Evolutionary conservation across 2,329 filamentous ascomycete species (phyloP), one percentile per base, ranked within the genome.

Genomic region (Microsporum audouinii): DNA sequence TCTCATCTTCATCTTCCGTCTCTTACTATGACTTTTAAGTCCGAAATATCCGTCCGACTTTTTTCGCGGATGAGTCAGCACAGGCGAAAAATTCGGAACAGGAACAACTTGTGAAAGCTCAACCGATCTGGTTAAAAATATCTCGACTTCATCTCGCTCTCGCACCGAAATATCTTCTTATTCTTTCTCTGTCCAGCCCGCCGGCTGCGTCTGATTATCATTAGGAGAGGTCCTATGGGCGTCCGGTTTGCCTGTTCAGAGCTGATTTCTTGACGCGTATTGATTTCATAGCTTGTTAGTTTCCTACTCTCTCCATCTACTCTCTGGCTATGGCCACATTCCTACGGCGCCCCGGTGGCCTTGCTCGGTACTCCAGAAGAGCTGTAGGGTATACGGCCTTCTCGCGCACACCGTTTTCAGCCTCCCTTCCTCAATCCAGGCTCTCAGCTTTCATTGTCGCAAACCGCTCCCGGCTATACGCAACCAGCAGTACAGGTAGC

Each of bases 261-360:
- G 34, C 34, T 57, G 34, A 27, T 38, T 39, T 57, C 55, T 41
- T 2, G 31, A 27, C 23, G n/a, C 29, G 10, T 57, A 31, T 39
- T 33, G 31, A 57, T 57, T n/a, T n/a, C 33, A 17, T 23, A 57
- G 38, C 33, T 38, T 33, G n/a, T 27, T 23, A 23, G 27, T 10
- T 39, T 57, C 34, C 23, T 33, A 23, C 39, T 12, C 27, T 8
- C 34, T 39, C 55, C 17, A 12, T 23, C 17, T 23, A 23, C 17
- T 23, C 65, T 69, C 69, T 72, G 75, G 78, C 72, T 75, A 88
- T 88, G 86, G 84, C 84, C 72, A 82, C 83, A 69, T 78, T 86
- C 69, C 76, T 88, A 67, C 82, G 85, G 73, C 83, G 84, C 73
- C 81, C 85, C 72, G 82, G 83, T 77, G 82, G 83, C 73, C 76